Base-by-base conservation (phyloP, 2,329 filamentous ascomycete species). In the Fusarium subglutinans region DNA sequence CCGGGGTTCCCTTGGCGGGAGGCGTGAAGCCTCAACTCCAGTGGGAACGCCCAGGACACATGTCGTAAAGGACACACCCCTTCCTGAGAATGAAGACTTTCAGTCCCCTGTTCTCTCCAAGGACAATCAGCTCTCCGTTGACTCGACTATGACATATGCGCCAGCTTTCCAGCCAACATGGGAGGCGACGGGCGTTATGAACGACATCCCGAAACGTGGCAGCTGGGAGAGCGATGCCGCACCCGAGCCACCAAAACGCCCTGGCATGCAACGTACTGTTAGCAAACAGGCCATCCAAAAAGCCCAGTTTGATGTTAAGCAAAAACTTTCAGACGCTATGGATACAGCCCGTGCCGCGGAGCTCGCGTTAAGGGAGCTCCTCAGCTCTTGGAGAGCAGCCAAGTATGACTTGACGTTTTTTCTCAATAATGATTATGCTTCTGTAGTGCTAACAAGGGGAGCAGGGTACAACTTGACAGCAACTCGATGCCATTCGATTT, bases 261-360 rank as follows among this genome's bases (percentile, higher is more conserved):
- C 82, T 8, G 77, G 72, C 15, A 74, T 82, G 64, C 83, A 84
- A 55, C 83, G 86, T 28, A 82, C 83, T 35, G 83, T 86, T 43
- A 89, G 86, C 82, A 86, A 86, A 70, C 87, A 89, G 72, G 82
- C 84, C 48, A 81, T 86, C 30, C 87, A 89, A 76, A 93, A 89
- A 84, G 86, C 85, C 18, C 91, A 90, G 70, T 86, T 91, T 71
- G 93, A 92, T 77, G 86, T 87, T 78, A 90, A 87, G 79, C 87
- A 91, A 80, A 88, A 90, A 82, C 80, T 90, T 73, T 86, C 88
- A 51, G 93, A 95, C 77, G 92, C 93, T 43, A 83, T 89, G 76
- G 95, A 98, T 80, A 94, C 90, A n/a, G 92, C 92, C 26, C 90
- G 90, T 73, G 95, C 95, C 10, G 91, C 95, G 28, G 94, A 98